phyloP scores from a whole-genome alignment of 768 basidiomycete genomes.

The Kwoniella sp. region DNA sequence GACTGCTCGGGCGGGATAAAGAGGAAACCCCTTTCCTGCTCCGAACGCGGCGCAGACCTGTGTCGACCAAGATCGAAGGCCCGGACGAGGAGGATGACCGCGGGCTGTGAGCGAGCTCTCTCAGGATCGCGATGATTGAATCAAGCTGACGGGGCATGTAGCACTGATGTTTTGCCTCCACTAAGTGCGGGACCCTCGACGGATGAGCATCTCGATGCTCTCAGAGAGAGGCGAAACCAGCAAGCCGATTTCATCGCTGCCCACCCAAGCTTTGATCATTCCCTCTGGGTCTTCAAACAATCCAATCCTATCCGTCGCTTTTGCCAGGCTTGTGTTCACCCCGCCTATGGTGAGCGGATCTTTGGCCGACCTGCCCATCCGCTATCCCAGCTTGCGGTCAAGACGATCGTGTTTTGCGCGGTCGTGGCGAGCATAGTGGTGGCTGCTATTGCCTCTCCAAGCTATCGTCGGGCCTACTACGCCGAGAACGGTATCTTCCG shows the following conservation, averaged over 20 bases:
- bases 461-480: slow-evolving; percentile 73
- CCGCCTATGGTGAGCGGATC: slow-evolving; percentile 79
- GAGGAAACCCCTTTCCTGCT: slow-evolving; percentile 18
- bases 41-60: slow-evolving; percentile 4
- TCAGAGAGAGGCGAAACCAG: slow-evolving; percentile 67
- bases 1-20: slow-evolving; percentile 28
- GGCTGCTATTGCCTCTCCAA: slow-evolving; percentile 75
- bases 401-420: slow-evolving; percentile 65
- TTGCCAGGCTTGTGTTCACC: slow-evolving; percentile 78
- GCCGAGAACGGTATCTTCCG: slow-evolving; percentile 59
- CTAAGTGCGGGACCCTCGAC: slow-evolving; percentile 22
- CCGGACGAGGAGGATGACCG: slow-evolving; percentile 34
- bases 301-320: slow-evolving; percentile 64
- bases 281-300: slow-evolving; percentile 85
- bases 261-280: slow-evolving; percentile 83
- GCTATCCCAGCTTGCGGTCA: slow-evolving; percentile 66
- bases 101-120: slow-evolving; percentile 27
- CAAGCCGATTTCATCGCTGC: slow-evolving; percentile 82
- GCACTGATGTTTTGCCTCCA: slow-evolving; percentile 37
- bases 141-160: slow-evolving; percentile 3
- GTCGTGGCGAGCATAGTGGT: slow-evolving; percentile 78
- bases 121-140: not conserved
- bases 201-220: slow-evolving; percentile 55
- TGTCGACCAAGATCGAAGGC: slow-evolving; percentile 11
- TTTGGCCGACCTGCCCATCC: slow-evolving; percentile 69